phyloP scores from a whole-genome alignment of 352 stramenopile species.

The Phytophthora sojae region DNA sequence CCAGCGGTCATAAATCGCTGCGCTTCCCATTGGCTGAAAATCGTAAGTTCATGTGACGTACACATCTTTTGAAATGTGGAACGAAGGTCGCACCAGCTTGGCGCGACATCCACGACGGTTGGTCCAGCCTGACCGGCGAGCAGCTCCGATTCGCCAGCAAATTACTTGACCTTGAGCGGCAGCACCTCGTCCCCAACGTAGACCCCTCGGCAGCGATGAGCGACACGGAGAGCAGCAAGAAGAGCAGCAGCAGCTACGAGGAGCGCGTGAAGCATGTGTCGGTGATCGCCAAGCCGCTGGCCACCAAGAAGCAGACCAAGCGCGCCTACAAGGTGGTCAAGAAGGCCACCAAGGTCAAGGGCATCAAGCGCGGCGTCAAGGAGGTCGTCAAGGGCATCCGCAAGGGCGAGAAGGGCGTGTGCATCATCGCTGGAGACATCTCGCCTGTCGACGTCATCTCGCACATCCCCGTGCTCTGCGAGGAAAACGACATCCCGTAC shows the following conservation, averaged over 20 bases:
- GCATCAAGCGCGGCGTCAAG: conserved; percentile 98
- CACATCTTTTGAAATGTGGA: conserved; percentile 3
- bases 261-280: conserved; percentile 89
- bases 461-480: conserved; percentile 98
- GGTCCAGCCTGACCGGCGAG: conserved; percentile 25
- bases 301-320: conserved; percentile 97
- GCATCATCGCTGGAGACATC: conserved; percentile 99
- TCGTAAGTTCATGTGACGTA: not conserved
- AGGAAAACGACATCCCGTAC: conserved; percentile 99
- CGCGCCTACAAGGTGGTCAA: conserved; percentile 95
- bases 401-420: conserved; percentile 97
- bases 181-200: conserved; percentile 8
- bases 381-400: conserved; percentile 99
- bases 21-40: conserved; percentile 25
- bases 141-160: conserved; percentile 29
- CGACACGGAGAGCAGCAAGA: conserved; percentile 76
- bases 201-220: conserved; percentile 51
- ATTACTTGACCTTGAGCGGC: conserved; percentile 26
- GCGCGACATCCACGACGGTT: conserved; percentile 38
- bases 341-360: conserved; percentile 96
- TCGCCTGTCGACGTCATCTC: conserved; percentile 99
- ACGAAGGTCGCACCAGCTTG: conserved; percentile 34
- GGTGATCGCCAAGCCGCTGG: conserved; percentile 97
- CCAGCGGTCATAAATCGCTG: conserved; percentile 36
- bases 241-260: conserved; percentile 66